phyloP scores from a whole-genome alignment of 179 eudicot genomes.

The Vitellaria paradoxa region DNA sequence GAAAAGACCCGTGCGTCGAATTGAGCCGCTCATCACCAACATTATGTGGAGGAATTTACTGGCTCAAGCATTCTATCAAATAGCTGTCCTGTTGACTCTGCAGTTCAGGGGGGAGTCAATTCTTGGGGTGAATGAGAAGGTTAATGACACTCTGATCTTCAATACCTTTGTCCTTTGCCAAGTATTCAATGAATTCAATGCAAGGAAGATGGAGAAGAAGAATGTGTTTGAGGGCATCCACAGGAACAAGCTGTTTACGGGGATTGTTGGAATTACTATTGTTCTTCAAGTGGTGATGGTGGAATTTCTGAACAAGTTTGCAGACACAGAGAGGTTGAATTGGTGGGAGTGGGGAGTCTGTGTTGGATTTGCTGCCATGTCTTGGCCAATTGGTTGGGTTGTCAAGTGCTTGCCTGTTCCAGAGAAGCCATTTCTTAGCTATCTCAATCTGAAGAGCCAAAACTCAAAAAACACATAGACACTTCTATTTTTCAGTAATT shows the following conservation, averaged over 20 bases:
- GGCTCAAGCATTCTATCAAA: slow-evolving; percentile 20
- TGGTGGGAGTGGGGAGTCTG: slow-evolving; percentile 28
- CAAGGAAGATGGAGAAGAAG: slow-evolving; percentile 31
- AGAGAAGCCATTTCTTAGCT: slow-evolving; percentile 10
- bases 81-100: slow-evolving; percentile 14
- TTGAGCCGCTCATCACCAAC: slow-evolving; percentile 27
- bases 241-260: slow-evolving; percentile 21
- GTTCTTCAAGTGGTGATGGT: slow-evolving; percentile 34
- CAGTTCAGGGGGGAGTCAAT: slow-evolving; percentile 27
- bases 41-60: slow-evolving; percentile 33
- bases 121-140: slow-evolving; percentile 12
- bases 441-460: neutral
- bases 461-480: too few relatives aligned
- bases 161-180: slow-evolving; percentile 27
- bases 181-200: slow-evolving; percentile 27
- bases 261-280: slow-evolving; percentile 17
- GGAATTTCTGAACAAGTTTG: slow-evolving; percentile 27
- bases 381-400: slow-evolving; percentile 21
- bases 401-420: slow-evolving; percentile 23
- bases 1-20: slow-evolving; percentile 22
- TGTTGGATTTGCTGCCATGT: slow-evolving; percentile 4
- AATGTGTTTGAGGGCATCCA: slow-evolving; percentile 27
- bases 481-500: too few relatives aligned
- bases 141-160: slow-evolving; percentile 20
- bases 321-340: slow-evolving; percentile 17